phyloP scores from a whole-genome alignment of 306 rosid species.

The Sicyos baderoa region DNA sequence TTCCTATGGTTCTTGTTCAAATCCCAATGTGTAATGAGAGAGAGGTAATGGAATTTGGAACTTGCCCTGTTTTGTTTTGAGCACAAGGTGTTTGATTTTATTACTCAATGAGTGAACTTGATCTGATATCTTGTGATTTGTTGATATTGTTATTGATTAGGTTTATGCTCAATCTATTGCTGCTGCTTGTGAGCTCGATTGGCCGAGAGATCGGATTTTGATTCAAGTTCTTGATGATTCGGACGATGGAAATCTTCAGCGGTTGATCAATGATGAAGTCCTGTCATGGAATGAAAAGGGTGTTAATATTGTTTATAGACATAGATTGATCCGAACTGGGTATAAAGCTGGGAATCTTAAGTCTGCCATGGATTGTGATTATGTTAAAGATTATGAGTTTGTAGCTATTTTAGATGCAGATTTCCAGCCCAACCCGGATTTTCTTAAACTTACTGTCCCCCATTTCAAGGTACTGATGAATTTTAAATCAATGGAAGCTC shows the following conservation, averaged over 20 bases:
- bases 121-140: neutral
- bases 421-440: slow-evolving; percentile 88
- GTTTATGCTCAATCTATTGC: slow-evolving; percentile 85
- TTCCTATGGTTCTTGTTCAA: too few species aligned
- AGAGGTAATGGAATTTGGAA: too few species aligned
- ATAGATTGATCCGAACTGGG: slow-evolving; percentile 85
- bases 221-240: slow-evolving; percentile 94
- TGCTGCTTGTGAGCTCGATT: slow-evolving; percentile 83
- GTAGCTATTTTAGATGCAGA: slow-evolving; percentile 95
- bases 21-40: too few species aligned
- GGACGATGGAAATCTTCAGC: slow-evolving; percentile 59
- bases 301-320: slow-evolving; percentile 70
- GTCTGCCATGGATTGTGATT: slow-evolving; percentile 91
- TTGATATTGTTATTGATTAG: slow-evolving; percentile 29
- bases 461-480: slow-evolving; percentile 66
- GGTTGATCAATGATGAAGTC: slow-evolving; percentile 70
- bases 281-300: slow-evolving; percentile 72
- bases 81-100: slow-evolving; percentile 11
- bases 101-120: slow-evolving; percentile 5
- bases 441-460: slow-evolving; percentile 72
- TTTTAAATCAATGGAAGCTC: neutral
- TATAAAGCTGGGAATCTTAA: slow-evolving; percentile 97
- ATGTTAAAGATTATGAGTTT: slow-evolving; percentile 77
- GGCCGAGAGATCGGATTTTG: slow-evolving; percentile 80
- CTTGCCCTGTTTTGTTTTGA: too few species aligned